Conservation (phyloP, 1,284 basidiomycete species). For the Cutaneotrichosporon spelunceum region DNA sequence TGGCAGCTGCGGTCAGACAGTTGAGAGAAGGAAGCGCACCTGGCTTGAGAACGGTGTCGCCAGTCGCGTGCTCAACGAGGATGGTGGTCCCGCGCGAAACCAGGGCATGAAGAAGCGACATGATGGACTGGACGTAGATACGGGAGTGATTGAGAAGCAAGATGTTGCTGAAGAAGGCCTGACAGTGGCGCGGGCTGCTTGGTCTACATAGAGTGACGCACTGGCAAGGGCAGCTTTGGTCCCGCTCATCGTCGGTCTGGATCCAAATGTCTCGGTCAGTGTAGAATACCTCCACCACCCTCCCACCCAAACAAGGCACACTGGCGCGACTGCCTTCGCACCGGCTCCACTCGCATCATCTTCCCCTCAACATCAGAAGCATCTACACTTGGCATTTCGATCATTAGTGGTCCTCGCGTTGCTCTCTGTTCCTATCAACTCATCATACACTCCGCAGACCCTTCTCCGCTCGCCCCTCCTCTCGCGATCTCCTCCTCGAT, state of each 20-base stretch:
- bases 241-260: not conserved
- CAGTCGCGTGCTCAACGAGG: constrained; percentile 75
- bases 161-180: not conserved
- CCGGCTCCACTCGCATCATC: not conserved
- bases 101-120: constrained; percentile 70
- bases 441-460: not conserved
- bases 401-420: not conserved
- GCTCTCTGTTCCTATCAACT: not conserved
- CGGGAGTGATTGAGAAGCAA: not conserved
- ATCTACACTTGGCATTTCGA: not conserved
- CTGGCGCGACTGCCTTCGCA: not conserved
- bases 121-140: constrained; percentile 16
- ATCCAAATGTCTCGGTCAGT: not conserved
- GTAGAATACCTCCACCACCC: not conserved
- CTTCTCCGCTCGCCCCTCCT: constrained; percentile 5
- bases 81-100: constrained; percentile 75
- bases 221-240: not conserved
- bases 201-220: not conserved
- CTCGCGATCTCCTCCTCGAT: constrained; percentile 7
- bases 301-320: not conserved
- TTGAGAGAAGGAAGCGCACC: constrained; percentile 55
- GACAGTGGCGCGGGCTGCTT: not conserved
- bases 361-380: not conserved
- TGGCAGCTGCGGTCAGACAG: constrained; percentile 57
- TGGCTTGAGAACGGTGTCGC: constrained; percentile 77